Base-by-base conservation (phyloP, 441 rosid genomes). In the Gossypium schwendimanii region DNA sequence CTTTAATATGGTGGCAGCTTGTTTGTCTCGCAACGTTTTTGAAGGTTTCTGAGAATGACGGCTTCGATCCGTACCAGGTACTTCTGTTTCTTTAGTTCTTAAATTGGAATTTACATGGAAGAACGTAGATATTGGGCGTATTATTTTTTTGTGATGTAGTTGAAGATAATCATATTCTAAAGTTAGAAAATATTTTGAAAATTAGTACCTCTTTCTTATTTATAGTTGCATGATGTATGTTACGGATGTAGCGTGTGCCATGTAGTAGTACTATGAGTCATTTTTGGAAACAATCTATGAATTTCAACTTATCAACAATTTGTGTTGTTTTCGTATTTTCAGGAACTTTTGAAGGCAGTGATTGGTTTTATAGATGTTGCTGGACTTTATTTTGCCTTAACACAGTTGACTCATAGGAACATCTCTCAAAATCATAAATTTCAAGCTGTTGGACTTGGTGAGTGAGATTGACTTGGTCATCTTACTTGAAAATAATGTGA, bases 401-500 rank as follows among this genome's bases (percentile, higher is more conserved):
- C 98, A 20, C 96, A 91, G 83, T 84, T 91, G 78, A 88, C 93
- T 47, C 96, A 93, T 82, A 78, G 97, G 82, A 93, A 93, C 83
- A 93, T 93, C 76, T 93, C 98, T 33, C 98, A 91, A 71, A 91
- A 91, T 74, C 97, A 93, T 76, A 93, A 93, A 81, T 93, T 91
- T 81, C 98, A 94, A 73, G 97, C 97, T 52, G 95, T 94, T 79
- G 98, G 98, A 23, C 94, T 94, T 23, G 97, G 98, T 94, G 79
- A 78, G 94, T 79, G 24, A 0, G 24, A 23, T 23, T 23, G 0
- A 21, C 23, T 21, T 21, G 23, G 23, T 21, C 23, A 21, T 21
- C 23, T 21, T 21, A 21, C 23, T 21, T 21, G 23, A 21, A 21
- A 21, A 21, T 23, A 1, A 23, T 1, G 0, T 1, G 1, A 23